Evolutionary conservation across 2,329 filamentous ascomycete genomes (phyloP), one percentile per base, ranked within the genome.

Genomic region (Thelonectria discophora): DNA sequence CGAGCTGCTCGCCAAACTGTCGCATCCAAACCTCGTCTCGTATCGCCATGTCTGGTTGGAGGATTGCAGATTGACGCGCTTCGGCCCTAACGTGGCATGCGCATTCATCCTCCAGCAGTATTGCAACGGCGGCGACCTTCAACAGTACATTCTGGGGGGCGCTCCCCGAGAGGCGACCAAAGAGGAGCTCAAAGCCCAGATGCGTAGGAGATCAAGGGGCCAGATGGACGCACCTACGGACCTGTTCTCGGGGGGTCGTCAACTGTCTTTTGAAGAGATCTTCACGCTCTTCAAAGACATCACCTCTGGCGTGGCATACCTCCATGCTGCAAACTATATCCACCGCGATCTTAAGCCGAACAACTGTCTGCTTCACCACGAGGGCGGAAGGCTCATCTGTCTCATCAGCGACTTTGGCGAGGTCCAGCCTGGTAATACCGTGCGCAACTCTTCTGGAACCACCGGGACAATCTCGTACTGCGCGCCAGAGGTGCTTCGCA

Each of bases 21-120:
- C 93, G 0, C 95, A 99, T 73, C 92, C 94, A 59, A 99, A 99
- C 65, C 83, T 99, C 9, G 95, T 99, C 1, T 97, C 94, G 0
- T 99, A 99, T 75, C 90, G 94, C 7, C 95, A 98, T 78, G 95
- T 97, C 32, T 99, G 95, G 95, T 84, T 99, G 15, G 94, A 99
- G 76, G 91, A 97, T 75, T 89, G 90, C 55, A 87, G 90, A 68
- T 86, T 97, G 54, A 94, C 86, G 65, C 89, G 87, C 2, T 99
- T 99, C 75, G 91, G 93, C 0, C 95, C 96, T 0, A 93, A 88
- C 56, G 93, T 99, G 1, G 93, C 93, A 11, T 98, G 94, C 72
- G 93, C 94, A 5, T 99, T 97, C 75, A 99, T 99, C 59, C 84
- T 99, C 8, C 95, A 99, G 74, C 94, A 99, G 73, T 99, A 97